Conservation (phyloP, 805 yeast species). For the Lipomyces yamadae region DNA sequence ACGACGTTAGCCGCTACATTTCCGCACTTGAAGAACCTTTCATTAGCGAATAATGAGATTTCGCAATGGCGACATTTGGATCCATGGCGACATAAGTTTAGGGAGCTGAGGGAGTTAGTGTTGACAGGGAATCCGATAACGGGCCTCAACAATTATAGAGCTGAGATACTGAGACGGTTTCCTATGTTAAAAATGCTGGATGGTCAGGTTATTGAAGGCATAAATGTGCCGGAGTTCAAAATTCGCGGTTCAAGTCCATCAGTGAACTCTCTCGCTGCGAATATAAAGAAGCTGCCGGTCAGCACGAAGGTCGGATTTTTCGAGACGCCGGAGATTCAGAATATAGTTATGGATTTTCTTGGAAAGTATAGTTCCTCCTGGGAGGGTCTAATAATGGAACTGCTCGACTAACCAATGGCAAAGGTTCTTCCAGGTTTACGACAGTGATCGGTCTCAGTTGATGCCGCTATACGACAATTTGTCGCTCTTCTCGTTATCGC, state of each 20-base stretch:
- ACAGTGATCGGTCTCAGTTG: constrained; percentile 70
- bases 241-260: constrained; percentile 24
- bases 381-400: not conserved
- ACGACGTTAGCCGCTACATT: constrained; percentile 71
- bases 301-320: constrained; percentile 70
- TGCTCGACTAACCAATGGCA: not conserved
- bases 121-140: constrained; percentile 76
- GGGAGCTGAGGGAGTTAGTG: constrained; percentile 73
- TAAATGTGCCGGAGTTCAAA: constrained; percentile 48
- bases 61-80: constrained; percentile 64
- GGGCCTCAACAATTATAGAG: constrained; percentile 48
- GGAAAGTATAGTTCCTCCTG: constrained; percentile 43
- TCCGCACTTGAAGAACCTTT: constrained; percentile 77
- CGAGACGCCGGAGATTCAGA: constrained; percentile 73
- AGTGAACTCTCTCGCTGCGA: constrained; percentile 20
- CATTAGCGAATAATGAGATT: constrained; percentile 77
- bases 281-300: constrained; percentile 43
- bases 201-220: constrained; percentile 78
- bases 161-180: constrained; percentile 70
- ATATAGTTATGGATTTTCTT: constrained; percentile 75
- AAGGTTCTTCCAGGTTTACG: constrained; percentile 82
- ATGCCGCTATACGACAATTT: constrained; percentile 75
- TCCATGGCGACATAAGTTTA: constrained; percentile 76
- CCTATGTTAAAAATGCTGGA: constrained; percentile 82
- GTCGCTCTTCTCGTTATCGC: constrained; percentile 82